Evolutionary conservation across 2,329 filamentous ascomycete genomes (phyloP).

Genomic region (Thielaviopsis cerberus): DNA sequence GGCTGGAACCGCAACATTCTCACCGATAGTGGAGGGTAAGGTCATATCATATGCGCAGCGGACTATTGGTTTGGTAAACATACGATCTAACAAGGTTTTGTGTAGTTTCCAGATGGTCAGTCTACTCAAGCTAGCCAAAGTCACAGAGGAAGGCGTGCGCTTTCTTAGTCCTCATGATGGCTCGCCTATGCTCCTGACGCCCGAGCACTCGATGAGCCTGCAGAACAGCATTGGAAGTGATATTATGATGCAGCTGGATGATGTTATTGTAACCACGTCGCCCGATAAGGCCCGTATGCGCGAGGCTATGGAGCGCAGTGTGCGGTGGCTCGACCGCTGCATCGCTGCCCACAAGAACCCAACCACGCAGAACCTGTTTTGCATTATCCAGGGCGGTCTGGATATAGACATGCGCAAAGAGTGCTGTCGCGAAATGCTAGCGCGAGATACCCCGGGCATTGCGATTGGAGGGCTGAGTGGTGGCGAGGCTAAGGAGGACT

Average conservation of each 20-base stretch:
- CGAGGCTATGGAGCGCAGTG: slow-evolving; percentile 84
- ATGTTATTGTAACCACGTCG: slow-evolving; percentile 90
- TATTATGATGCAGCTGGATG: slow-evolving; percentile 98
- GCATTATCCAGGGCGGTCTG: slow-evolving; percentile 91
- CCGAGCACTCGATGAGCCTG: slow-evolving; percentile 86
- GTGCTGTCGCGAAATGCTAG: slow-evolving; percentile 76
- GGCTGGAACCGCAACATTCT: slow-evolving; percentile 91
- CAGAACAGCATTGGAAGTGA: slow-evolving; percentile 96
- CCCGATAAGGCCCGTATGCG: slow-evolving; percentile 75
- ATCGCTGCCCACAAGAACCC: slow-evolving; percentile 77
- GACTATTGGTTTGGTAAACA: not conserved
- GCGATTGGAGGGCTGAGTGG: slow-evolving; percentile 90
- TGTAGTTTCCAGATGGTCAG: slow-evolving; percentile 95
- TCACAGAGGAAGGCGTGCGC: slow-evolving; percentile 87
- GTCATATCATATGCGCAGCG: not conserved
- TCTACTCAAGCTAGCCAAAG: slow-evolving; percentile 73
- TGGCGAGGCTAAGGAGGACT: slow-evolving; percentile 83
- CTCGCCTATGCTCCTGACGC: slow-evolving; percentile 86
- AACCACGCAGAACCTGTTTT: slow-evolving; percentile 78
- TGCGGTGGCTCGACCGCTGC: slow-evolving; percentile 91
- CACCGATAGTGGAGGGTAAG: slow-evolving; percentile 57
- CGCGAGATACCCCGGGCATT: slow-evolving; percentile 80
- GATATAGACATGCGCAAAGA: slow-evolving; percentile 70
- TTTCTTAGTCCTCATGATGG: slow-evolving; percentile 96
- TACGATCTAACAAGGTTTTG: slow-evolving; percentile 2